Base-by-base conservation (phyloP, 2,329 filamentous ascomycete genomes). In the Alternaria gaisen region DNA sequence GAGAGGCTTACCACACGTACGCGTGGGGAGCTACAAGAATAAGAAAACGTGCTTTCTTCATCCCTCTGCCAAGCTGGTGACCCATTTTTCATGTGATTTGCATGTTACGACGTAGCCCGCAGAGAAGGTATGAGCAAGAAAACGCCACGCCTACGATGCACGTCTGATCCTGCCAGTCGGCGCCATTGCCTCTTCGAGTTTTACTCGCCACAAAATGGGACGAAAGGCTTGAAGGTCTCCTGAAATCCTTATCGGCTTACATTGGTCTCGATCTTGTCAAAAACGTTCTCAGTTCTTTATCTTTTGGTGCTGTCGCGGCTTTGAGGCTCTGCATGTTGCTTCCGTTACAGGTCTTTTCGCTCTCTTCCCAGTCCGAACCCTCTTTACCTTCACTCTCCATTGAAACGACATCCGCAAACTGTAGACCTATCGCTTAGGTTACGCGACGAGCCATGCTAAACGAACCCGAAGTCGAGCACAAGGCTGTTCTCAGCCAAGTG, bases 91-190 rank as follows among this genome's bases (percentile, higher is more conserved):
- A 24, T 50, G 14, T 50, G 20, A 20, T n/a, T n/a, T 5, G 34
- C 46, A n/a, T 48, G 46, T 48, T 14, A 18, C 46, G 46, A 48
- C 30, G 8, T 22, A 34, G 22, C n/a, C 46, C 46, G 28, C 36
- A 20, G 32, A 26, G 46, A 36, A 50, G 46, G 30, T 34, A 48
- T 24, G 46, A 38, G 46, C 32, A 38, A 50, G 46, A 50, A 48
- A 50, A 34, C 32, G 46, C 32, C 32, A 50, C 20, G 46, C 32
- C 46, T n/a, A 20, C 32, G 46, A 50, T 50, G 30, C 46, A 38
- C 46, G 32, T 50, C 30, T 38, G 46, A 50, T 50, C 46, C 46
- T 38, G 46, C 14, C 20, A 24, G 30, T 24, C 30, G 14, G 30
- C 36, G 46, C 22, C 18, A 24, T 36, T 48, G 5, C 30, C 30